These are phyloP conservation scores for Coemansia umbellata DNA, from an alignment of 192 early-diverging fungal species.

Conservation along the genomic window DNA sequence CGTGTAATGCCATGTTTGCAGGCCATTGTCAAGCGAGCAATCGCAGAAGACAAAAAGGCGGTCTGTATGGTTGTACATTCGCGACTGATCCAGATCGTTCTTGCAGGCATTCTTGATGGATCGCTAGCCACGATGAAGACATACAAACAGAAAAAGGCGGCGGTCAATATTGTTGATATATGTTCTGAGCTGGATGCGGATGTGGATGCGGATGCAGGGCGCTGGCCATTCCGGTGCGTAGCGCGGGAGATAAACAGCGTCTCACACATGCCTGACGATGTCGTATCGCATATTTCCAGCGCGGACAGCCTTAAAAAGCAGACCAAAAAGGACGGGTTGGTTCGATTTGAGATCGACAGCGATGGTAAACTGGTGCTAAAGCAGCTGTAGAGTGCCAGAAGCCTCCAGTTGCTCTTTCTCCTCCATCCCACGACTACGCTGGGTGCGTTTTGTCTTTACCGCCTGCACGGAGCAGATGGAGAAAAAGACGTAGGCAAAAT, in stretches of 20 bases:
- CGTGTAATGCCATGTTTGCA: slow-evolving; percentile 21
- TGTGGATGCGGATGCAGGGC: not conserved
- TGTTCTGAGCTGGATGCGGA: not conserved
- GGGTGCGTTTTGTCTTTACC: not conserved
- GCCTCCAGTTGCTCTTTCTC: too few relatives aligned
- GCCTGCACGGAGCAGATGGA: too few relatives aligned
- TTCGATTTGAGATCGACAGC: slow-evolving; percentile 22
- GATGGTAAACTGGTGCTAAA: slow-evolving; percentile 17
- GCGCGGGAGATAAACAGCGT: slow-evolving; percentile 29
- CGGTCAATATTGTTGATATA: slow-evolving; percentile 22
- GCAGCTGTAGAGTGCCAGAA: not conserved
- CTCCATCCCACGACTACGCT: too few relatives aligned
- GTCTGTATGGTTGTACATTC: slow-evolving; percentile 33
- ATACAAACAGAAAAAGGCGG: slow-evolving; percentile 39
- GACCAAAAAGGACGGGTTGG: slow-evolving; percentile 1
- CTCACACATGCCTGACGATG: slow-evolving; percentile 22
- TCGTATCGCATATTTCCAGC: slow-evolving; percentile 29
- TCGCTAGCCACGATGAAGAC: slow-evolving; percentile 22
- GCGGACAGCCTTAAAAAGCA: slow-evolving; percentile 10
- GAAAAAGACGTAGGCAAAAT: too few relatives aligned
- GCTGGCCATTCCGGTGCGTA: slow-evolving; percentile 8
- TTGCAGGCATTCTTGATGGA: slow-evolving; percentile 26
- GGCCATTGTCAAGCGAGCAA: slow-evolving; percentile 16
- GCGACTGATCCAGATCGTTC: slow-evolving; percentile 40
- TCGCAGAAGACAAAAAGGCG: slow-evolving; percentile 1